Percentiles rank a stretch among this genome's conserved stretches.
These are phyloP conservation scores for Penicillium macrosclerotiorum DNA, from an alignment of 495 filamentous ascomycete genomes.

Conservation along the genomic window DNA sequence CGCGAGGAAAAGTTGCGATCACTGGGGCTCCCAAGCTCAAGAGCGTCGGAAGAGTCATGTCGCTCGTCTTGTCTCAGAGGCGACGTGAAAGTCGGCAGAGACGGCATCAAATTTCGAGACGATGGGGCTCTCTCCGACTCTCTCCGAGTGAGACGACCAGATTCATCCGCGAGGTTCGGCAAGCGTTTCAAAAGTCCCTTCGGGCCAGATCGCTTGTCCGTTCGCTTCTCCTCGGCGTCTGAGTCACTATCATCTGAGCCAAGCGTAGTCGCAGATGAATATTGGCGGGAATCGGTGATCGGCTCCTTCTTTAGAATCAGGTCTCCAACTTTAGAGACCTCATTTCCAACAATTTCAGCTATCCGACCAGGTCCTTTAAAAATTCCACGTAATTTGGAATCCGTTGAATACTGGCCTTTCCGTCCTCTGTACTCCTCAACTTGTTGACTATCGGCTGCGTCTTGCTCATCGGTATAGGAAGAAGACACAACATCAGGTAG, in stretches of 20 bases:
- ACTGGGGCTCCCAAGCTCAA: slow-evolving; percentile 15
- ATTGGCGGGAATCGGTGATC: slow-evolving; percentile 31
- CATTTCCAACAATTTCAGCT: slow-evolving; percentile 53
- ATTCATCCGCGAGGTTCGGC: slow-evolving; percentile 36
- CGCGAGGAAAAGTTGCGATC: slow-evolving; percentile 8
- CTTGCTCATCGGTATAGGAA: slow-evolving; percentile 26
- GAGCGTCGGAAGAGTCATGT: slow-evolving; percentile 13
- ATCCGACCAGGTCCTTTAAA: slow-evolving; percentile 54
- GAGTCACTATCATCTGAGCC: slow-evolving; percentile 45
- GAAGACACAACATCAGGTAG: slow-evolving; percentile 30
- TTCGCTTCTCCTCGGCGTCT: slow-evolving; percentile 37
- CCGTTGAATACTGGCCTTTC: slow-evolving; percentile 27
- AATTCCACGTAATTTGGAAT: slow-evolving; percentile 49
- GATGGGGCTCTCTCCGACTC: slow-evolving; percentile 30
- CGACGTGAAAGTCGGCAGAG: slow-evolving; percentile 52
- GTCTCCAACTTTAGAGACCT: slow-evolving; percentile 58
- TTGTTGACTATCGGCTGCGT: slow-evolving; percentile 10
- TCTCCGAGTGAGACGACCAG: slow-evolving; percentile 27
- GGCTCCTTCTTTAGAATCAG: slow-evolving; percentile 52
- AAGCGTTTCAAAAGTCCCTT: slow-evolving; percentile 32
- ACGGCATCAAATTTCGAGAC: slow-evolving; percentile 30
- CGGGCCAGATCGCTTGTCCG: slow-evolving; percentile 29
- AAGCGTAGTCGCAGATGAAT: slow-evolving; percentile 38
- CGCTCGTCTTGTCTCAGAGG: slow-evolving; percentile 41
- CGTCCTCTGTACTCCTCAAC: slow-evolving; percentile 20